Evolutionary conservation across 140 eudicot genomes (phyloP), one percentile per base, ranked within the genome.

Genomic region (Senecio squalidus): DNA sequence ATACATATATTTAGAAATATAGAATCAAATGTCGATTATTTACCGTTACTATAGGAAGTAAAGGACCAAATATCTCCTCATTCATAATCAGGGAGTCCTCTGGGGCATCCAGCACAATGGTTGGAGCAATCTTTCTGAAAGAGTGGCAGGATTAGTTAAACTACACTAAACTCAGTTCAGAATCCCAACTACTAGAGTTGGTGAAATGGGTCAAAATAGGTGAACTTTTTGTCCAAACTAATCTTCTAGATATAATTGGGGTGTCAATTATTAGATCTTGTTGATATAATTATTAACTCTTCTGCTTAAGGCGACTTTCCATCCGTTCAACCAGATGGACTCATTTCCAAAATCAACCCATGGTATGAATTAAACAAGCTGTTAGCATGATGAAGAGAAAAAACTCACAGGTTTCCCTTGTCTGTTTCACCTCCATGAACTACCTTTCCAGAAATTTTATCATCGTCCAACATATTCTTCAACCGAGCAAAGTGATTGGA

Each of bases 41-140:
- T 77, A 87, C 98, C 80, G 90, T 92, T 58, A 92, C 39, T 66
- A 92, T 80, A 45, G 95, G 96, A 77, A 92, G 96, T 73, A 92
- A 59, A 53, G 98, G 98, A 26, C 98, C 96, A 55, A 92, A 92
- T 54, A 87, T 87, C 82, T 92, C 98, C 64, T 92, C 98, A 4
- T 44, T 84, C 96, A 87, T 87, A 66, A 92, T 75, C 48, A 79
- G 60, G 44, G 93, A 84, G 68, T 92, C 96, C 48, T 77, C 87
- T 21, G 93, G 89, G 34, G 65, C 93, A 82, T 88, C 93, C 51
- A 92, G 66, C 71, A 92, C 47, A 59, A 88, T 70, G 33, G 99
- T 88, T 22, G 99, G 99, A 70, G 99, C 79, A 49, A 87, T 84
- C 65, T 73, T 87, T 63, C 99, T 92, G 73, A 49, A 51, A 74